Conservation (phyloP, 768 basidiomycete genomes). For the Mycena epipterygia region DNA sequence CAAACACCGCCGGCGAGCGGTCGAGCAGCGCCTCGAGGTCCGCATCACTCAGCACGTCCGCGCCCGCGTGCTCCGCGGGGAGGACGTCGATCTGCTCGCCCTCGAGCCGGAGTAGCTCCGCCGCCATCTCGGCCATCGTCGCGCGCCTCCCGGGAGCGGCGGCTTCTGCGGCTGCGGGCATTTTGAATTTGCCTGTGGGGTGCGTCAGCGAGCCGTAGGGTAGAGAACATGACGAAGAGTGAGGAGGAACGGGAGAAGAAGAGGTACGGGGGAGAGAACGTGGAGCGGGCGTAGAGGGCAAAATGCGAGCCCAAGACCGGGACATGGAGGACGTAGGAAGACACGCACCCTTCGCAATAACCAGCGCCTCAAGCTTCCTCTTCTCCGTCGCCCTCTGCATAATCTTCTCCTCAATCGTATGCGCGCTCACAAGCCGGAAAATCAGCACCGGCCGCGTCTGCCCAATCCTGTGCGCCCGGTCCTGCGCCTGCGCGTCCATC, state of each 20-base stretch:
- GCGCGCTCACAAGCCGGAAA: constrained; percentile 87
- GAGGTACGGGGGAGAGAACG: neutral
- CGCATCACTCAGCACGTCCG: constrained; percentile 82
- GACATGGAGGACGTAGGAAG: neutral
- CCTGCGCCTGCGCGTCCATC: constrained; percentile 97
- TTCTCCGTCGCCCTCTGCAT: constrained; percentile 91
- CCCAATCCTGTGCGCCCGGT: constrained; percentile 95
- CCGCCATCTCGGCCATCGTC: constrained; percentile 85
- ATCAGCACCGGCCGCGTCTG: constrained; percentile 93
- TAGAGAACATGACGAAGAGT: too few species aligned
- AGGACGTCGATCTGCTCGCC: constrained; percentile 92
- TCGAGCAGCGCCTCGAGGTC: constrained; percentile 89
- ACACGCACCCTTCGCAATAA: constrained; percentile 91
- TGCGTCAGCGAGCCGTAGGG: neutral
- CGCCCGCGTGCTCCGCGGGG: constrained; percentile 73
- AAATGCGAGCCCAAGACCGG: too few species aligned
- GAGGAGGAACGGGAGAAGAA: neutral
- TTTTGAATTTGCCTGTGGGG: constrained; percentile 84
- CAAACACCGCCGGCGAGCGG: constrained; percentile 80
- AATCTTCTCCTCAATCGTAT: constrained; percentile 94
- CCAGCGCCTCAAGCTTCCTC: constrained; percentile 91
- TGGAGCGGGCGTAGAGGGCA: too few species aligned
- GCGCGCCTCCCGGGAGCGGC: constrained; percentile 53
- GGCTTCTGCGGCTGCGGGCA: constrained; percentile 69
- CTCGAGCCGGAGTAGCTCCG: constrained; percentile 82